phyloP scores from a whole-genome alignment of 345 rosid species.

The Gossypium arboreum region DNA sequence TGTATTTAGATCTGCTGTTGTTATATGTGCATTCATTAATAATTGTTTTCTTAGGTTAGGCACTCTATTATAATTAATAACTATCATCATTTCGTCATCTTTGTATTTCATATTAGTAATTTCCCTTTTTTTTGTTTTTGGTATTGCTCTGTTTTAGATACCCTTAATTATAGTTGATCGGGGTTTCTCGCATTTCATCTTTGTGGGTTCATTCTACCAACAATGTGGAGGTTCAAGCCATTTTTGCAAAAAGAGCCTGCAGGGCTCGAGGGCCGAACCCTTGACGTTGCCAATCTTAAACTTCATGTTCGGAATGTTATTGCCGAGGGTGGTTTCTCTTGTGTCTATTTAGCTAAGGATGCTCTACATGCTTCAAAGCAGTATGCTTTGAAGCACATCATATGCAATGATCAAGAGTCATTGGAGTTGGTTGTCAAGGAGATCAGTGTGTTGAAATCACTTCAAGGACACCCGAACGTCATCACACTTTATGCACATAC shows the following conservation, averaged over 20 bases:
- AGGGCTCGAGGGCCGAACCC: conserved; percentile 84
- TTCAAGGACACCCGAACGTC: conserved; percentile 86
- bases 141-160: background rate
- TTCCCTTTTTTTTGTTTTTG: background rate
- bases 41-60: background rate
- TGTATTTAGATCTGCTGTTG: background rate
- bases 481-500: conserved; percentile 66
- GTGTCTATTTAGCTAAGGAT: conserved; percentile 86
- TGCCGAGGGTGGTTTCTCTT: conserved; percentile 96
- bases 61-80: background rate
- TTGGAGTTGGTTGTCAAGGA: conserved; percentile 71
- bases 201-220: conserved; percentile 18
- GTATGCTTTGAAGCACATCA: conserved; percentile 90
- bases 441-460: conserved; percentile 75
- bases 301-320: conserved; percentile 66
- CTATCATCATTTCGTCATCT: background rate
- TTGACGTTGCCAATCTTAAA: conserved; percentile 81
- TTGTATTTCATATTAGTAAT: background rate
- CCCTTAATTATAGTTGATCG: background rate
- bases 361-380: conserved; percentile 62
- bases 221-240: conserved; percentile 95
- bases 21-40: background rate
- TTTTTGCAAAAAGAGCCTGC: conserved; percentile 76
- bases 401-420: conserved; percentile 86
- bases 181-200: conserved; percentile 1